Conservation (phyloP, 1,139 yeast genomes). For the Suhomyces kunorum region DNA sequence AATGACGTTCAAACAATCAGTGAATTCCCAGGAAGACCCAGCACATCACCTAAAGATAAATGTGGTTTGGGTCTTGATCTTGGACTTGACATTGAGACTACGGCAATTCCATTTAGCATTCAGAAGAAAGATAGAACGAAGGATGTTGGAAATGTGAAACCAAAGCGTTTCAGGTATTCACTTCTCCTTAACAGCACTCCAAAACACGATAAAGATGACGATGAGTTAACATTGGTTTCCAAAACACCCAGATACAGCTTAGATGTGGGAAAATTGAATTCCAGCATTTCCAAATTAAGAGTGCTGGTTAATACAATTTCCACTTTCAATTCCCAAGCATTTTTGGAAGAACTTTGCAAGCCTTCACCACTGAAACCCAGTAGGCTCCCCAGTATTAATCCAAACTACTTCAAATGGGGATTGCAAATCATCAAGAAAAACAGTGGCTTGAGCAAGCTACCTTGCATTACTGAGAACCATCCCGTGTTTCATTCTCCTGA, state of each 20-base stretch:
- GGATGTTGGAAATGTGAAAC: constrained; percentile 21
- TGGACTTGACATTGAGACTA: constrained; percentile 36
- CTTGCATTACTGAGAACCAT: constrained; percentile 35
- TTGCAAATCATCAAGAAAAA: constrained; percentile 29
- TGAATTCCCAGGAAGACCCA: constrained; percentile 3
- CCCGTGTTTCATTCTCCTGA: constrained; percentile 34
- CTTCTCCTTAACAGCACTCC: constrained; percentile 10
- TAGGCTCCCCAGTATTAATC: constrained; percentile 31
- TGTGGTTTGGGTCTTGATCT: constrained; percentile 38
- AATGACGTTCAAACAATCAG: background rate
- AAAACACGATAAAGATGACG: constrained; percentile 21
- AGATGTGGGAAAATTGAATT: constrained; percentile 11
- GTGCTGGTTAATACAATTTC: constrained; percentile 2
- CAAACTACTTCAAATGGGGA: constrained; percentile 26
- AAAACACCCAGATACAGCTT: constrained; percentile 18
- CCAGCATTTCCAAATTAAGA: constrained; percentile 10
- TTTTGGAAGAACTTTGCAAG: constrained; percentile 5
- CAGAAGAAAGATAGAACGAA: constrained; percentile 33
- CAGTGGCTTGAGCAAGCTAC: constrained; percentile 24
- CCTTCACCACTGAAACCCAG: constrained; percentile 15
- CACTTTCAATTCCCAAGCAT: constrained; percentile 6
- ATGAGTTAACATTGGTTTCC: constrained; percentile 26
- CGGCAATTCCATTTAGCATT: constrained; percentile 38
- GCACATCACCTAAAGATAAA: constrained; percentile 9
- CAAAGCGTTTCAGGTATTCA: constrained; percentile 8